Base-by-base conservation (phyloP, 371 early-diverging fungal species). In the Blastocladiella emersonii region DNA sequence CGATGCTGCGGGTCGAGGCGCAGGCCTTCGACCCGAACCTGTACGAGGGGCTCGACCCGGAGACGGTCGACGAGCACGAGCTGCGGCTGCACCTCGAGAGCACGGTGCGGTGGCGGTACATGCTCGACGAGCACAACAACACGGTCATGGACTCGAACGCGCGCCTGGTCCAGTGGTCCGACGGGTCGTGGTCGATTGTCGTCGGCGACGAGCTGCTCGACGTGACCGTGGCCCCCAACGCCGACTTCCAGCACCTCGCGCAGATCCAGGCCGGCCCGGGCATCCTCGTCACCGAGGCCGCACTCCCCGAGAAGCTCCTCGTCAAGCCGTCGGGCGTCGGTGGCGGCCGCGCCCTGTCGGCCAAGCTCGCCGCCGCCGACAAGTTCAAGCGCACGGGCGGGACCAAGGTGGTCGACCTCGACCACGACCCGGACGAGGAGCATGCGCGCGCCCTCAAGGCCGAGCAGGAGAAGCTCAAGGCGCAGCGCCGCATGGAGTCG, bases 111-210 rank as follows among this genome's bases (percentile, higher is more conserved):
- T 92, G 90, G 90, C 78, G 88, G 57, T 75, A 80, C 62, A 71
- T 63, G 56, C 63, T 17, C 19, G 19, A 41, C 41, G 41, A 41
- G 2, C 19, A 13, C 19, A 13, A 41, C 41, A 13, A 13, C 3
- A 21, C 13, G 19, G 19, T 12, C 32, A 30, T 51, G 53, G 30
- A 51, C 8, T 51, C 88, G 25, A 90, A 93, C 65, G 84, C 89
- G 0, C 82, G 85, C 13, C 69, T 91, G 37, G 83, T 93, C 4
- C 78, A 83, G 49, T 93, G 93, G 93, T 85, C 86, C 27, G 90
- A 93, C 67, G 86, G 85, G 23, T 70, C 80, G 27, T 72, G 78
- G 66, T 88, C 91, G 0, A 68, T 93, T 8, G 72, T 86, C 43
- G 68, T 93, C 41, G 90, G 89, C 34, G 78, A 80, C 30, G 90